A percentile compares a stretch with the other conserved stretches of the same genome.
These are phyloP conservation scores for Verticillium nubilum DNA, from an alignment of 2,329 filamentous ascomycete species.

Conservation along the genomic window DNA sequence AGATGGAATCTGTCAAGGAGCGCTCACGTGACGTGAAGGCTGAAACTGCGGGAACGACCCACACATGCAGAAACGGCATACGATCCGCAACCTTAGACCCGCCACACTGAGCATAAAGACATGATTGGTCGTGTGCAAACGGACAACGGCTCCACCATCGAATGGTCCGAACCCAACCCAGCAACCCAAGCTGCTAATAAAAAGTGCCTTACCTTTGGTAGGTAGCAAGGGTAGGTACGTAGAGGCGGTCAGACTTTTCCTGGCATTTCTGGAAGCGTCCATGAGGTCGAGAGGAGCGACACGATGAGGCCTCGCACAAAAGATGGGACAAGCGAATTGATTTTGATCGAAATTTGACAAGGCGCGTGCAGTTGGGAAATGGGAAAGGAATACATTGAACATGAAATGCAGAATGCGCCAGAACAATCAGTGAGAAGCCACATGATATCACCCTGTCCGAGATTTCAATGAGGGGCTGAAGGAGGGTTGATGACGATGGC, in stretches of 20 bases:
- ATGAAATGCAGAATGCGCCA: not conserved
- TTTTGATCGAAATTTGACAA: too few species aligned
- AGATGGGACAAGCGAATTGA: too few species aligned
- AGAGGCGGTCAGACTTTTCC: not conserved
- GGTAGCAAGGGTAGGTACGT: too few species aligned
- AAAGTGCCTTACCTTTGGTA: too few species aligned
- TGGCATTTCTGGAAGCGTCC: not conserved
- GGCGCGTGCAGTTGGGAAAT: too few species aligned
- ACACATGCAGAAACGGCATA: not conserved
- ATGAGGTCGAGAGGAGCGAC: not conserved
- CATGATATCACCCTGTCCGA: not conserved
- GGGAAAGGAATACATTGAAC: not conserved
- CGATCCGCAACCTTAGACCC: not conserved
- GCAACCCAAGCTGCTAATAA: not conserved
- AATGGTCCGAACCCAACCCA: too few species aligned
- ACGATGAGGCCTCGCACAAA: too few species aligned
- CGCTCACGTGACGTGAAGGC: not conserved
- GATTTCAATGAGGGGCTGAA: not conserved
- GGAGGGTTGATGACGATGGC: not conserved
- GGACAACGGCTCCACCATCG: not conserved
- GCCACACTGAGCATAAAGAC: not conserved
- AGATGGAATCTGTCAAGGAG: not conserved
- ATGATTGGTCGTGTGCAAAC: not conserved
- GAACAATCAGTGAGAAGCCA: not conserved
- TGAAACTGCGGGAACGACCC: not conserved